Conservation (phyloP, 768 basidiomycete species). For the Boletus patriciae region DNA sequence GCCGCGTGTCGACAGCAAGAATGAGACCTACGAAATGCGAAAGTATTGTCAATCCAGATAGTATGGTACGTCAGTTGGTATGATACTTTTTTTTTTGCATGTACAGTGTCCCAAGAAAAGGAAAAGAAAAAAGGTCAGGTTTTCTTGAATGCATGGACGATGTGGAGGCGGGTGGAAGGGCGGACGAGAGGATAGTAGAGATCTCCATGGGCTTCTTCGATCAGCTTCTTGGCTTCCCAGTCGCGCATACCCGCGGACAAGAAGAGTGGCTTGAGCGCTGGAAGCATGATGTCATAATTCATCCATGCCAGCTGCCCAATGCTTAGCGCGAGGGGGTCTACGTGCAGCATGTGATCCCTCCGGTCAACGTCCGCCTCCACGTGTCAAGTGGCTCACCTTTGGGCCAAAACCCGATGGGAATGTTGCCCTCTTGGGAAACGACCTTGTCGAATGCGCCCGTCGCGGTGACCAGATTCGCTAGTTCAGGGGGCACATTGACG, state of each 20-base stretch:
- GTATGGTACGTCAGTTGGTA: constrained; percentile 19
- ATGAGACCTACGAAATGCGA: constrained; percentile 60
- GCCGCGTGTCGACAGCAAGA: background rate
- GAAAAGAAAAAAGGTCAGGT: constrained; percentile 5
- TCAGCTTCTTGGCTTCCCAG: constrained; percentile 53
- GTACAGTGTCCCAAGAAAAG: constrained; percentile 23
- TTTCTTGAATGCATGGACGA: constrained; percentile 53
- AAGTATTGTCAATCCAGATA: constrained; percentile 79
- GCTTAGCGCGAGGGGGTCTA: constrained; percentile 59
- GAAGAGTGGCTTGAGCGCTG: constrained; percentile 61
- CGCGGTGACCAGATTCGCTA: constrained; percentile 48
- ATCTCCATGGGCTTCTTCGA: constrained; percentile 63
- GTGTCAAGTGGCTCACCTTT: constrained; percentile 41
- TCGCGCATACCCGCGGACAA: constrained; percentile 52
- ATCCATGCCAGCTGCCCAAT: constrained; percentile 74
- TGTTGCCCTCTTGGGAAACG: constrained; percentile 52
- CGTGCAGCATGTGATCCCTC: constrained; percentile 7
- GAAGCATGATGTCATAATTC: constrained; percentile 65
- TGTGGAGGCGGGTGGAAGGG: constrained; percentile 54
- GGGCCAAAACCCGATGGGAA: constrained; percentile 72
- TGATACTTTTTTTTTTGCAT: constrained; percentile 31
- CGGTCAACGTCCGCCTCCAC: constrained; percentile 11
- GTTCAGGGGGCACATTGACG: constrained; percentile 53
- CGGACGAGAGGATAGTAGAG: constrained; percentile 58
- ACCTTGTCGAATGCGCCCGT: constrained; percentile 59